Base-by-base conservation (phyloP, 2,329 filamentous ascomycete genomes). In the Sporothrix dimorphospora region DNA sequence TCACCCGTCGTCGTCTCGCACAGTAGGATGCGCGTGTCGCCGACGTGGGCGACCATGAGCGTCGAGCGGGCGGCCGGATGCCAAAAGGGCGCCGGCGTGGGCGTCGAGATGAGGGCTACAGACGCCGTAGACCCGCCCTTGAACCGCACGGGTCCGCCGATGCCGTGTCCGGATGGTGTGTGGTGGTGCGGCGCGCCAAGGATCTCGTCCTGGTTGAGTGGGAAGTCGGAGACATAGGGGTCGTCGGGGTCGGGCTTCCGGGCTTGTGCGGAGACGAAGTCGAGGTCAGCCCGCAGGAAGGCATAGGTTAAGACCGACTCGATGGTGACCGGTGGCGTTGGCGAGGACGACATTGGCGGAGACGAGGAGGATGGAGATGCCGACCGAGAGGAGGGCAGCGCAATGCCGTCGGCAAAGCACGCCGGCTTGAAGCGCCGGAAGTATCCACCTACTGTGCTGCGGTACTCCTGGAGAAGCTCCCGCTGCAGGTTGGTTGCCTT, bases 81-180 rank as follows among this genome's bases (percentile, higher is more conserved):
- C 96, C 96, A 99, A 81, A 97, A 99, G 0, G 96, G 96, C 0
- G 92, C 92, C 0, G 94, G 91, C 0, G 94, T 97, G 0, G 95
- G 94, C 0, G 96, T 98, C 0, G 94, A 97, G 71, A 99, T 94
- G 78, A 99, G 87, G 0, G 91, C 94, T 21, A 98, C 85, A 21
- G 94, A 97, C 55, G 93, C 94, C 1, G 96, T 99, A 70, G 94
- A 97, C 72, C 96, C 96, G 73, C 96, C 96, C 78, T 94, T 93
- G 85, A 98, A 98, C 73, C 94, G 91, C 38, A 86, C 89, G 2
- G 86, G 82, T 9, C 93, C 93, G 38, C 94, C 93, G 74, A 97
- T 95, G 40, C 81, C 84, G 77, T 86, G 86, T 45, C 83, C 85
- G 1, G 84, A 89, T 16, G 87, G 87, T 1, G 86, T 84, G 4